A percentile compares a stretch with the other conserved stretches of the same genome.
Conservation (phyloP, 331 rosid genomes). For the Saraca asoca region DNA sequence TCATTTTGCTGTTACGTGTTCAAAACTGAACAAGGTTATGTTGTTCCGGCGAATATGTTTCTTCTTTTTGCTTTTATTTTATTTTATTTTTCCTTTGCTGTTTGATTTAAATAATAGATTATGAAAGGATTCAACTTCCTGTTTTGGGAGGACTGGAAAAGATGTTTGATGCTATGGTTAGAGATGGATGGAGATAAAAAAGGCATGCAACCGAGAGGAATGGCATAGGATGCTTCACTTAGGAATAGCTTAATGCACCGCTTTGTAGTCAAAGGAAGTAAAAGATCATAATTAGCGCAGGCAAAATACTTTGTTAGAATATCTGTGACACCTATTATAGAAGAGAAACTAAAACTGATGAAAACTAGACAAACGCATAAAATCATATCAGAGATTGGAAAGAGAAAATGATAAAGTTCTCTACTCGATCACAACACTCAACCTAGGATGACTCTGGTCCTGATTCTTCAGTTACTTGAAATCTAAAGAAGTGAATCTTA, state of each 20-base stretch:
- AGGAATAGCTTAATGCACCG: background rate
- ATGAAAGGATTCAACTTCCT: slow-evolving; percentile 1
- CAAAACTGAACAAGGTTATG: too few relatives aligned
- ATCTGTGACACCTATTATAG: background rate
- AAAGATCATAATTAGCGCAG: background rate
- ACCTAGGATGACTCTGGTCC: background rate
- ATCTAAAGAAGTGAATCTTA: background rate
- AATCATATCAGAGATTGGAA: background rate
- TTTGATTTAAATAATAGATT: slow-evolving; percentile 6
- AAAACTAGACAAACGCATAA: background rate
- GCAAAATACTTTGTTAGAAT: background rate
- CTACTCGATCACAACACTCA: slow-evolving; percentile 2
- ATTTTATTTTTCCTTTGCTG: background rate
- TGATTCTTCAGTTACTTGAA: background rate
- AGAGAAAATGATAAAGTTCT: background rate
- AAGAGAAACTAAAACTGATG: background rate
- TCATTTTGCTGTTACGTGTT: too few relatives aligned
- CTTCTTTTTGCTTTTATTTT: background rate
- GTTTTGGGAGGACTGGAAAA: background rate
- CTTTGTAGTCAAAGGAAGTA: slow-evolving; percentile 6
- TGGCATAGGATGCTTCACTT: background rate
- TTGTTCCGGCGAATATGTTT: background rate
- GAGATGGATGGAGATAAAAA: background rate
- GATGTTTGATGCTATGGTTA: background rate
- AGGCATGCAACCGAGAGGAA: slow-evolving; percentile 7